These are phyloP conservation scores for Blastocystis sp. DNA, from an alignment of 352 stramenopile genomes.

Conservation along the genomic window DNA sequence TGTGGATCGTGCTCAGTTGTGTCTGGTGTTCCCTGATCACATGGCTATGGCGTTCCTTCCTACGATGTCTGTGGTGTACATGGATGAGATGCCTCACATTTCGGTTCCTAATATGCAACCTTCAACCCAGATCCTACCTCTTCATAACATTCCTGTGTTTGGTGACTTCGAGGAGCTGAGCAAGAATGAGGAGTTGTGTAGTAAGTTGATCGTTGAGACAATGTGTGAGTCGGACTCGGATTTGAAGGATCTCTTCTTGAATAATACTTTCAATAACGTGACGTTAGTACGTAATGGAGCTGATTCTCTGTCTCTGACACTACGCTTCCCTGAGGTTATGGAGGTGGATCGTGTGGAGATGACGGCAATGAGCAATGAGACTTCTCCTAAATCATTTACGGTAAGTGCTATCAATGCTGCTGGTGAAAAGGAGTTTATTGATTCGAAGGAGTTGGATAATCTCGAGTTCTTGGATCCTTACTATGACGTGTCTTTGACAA, in stretches of 20 bases:
- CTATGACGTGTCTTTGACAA: background rate
- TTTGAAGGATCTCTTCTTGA: constrained; percentile 24
- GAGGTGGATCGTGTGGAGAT: background rate
- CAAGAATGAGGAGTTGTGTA: background rate
- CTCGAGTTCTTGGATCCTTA: background rate
- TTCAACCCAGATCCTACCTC: background rate
- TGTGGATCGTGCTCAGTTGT: constrained; percentile 31
- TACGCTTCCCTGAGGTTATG: background rate
- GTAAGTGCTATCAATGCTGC: background rate
- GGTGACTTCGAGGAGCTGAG: background rate
- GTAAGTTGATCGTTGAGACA: background rate
- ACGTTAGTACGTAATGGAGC: background rate
- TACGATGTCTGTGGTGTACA: background rate
- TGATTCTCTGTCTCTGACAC: background rate
- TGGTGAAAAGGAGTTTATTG: background rate
- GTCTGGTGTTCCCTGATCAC: constrained; percentile 19
- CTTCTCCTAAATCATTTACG: background rate
- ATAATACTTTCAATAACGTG: background rate
- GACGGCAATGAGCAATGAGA: background rate
- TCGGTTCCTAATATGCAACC: background rate
- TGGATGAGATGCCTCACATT: background rate
- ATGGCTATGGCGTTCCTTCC: background rate
- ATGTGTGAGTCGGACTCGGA: background rate
- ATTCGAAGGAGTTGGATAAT: background rate
- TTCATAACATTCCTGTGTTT: constrained; percentile 12